phyloP scores from a whole-genome alignment of 192 early-diverging fungal genomes.

The Linderina pennispora region DNA sequence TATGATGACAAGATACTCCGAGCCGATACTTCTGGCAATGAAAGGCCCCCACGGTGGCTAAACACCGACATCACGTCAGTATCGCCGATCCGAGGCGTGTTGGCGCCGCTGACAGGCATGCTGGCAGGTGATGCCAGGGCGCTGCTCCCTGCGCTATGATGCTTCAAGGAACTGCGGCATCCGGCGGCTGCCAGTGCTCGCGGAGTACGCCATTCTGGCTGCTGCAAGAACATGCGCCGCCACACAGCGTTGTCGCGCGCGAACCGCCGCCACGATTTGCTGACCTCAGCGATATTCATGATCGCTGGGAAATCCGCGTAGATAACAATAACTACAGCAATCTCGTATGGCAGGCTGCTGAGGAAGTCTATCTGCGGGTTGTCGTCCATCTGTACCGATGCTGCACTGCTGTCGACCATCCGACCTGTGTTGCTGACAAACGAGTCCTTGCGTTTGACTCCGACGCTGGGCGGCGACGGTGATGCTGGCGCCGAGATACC shows the following conservation, averaged over 20 bases:
- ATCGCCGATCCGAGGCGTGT: background rate
- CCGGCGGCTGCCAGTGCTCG: constrained; percentile 19
- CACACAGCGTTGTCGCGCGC: constrained; percentile 69
- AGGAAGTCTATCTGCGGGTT: constrained; percentile 52
- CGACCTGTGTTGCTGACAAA: constrained; percentile 28
- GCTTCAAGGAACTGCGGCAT: background rate
- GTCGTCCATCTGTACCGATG: background rate
- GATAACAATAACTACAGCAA: constrained; percentile 61
- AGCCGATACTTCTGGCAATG: too few species aligned
- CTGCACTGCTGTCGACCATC: background rate
- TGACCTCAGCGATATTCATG: constrained; percentile 55
- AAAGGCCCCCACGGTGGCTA: too few species aligned
- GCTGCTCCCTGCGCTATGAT: background rate
- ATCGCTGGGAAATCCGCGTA: constrained; percentile 59
- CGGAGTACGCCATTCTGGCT: constrained; percentile 49
- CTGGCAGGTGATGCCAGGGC: background rate
- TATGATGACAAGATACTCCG: constrained; percentile 25
- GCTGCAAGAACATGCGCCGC: constrained; percentile 55
- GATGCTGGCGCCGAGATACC: constrained; percentile 1
- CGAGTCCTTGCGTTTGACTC: constrained; percentile 41
- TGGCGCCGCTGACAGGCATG: too few species aligned
- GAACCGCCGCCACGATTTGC: constrained; percentile 60
- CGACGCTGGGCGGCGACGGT: background rate
- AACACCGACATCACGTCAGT: too few species aligned
- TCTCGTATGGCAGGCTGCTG: constrained; percentile 62